Conservation (phyloP, 2,329 filamentous ascomycete genomes). For the Epichloe brachyelytri region DNA sequence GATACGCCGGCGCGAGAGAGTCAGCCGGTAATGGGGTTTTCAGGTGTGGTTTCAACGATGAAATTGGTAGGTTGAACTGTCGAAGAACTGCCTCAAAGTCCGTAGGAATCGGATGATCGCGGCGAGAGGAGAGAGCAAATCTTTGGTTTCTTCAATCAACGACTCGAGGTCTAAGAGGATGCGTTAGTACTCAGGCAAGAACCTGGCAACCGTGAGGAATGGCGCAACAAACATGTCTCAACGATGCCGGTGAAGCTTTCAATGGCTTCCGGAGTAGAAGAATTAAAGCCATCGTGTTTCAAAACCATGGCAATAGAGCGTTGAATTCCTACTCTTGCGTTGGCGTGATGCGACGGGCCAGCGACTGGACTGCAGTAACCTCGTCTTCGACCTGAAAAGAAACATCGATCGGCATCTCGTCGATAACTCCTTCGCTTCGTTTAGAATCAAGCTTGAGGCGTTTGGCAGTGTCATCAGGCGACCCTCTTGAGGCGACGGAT, state of each 20-base stretch:
- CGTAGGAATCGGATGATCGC: conserved; percentile 38
- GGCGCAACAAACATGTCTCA: conserved; percentile 39
- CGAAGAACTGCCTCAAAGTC: conserved; percentile 44
- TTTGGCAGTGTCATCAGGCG: conserved; percentile 17
- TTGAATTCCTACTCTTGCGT: conserved; percentile 29
- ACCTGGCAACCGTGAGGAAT: neutral
- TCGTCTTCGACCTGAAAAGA: conserved; percentile 7
- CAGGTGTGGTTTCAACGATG: conserved; percentile 42
- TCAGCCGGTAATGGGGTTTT: conserved; percentile 35
- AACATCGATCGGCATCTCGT: neutral
- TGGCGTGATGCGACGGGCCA: conserved; percentile 18
- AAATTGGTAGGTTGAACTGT: conserved; percentile 37
- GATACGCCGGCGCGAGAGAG: conserved; percentile 25
- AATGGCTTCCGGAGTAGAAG: conserved; percentile 41
- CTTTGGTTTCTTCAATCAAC: conserved; percentile 36
- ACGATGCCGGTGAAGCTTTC: conserved; percentile 43
- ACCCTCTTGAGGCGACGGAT: conserved; percentile 16
- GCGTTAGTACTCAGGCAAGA: conserved; percentile 8
- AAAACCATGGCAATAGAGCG: conserved; percentile 43
- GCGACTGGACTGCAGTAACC: conserved; percentile 9
- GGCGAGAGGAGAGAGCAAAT: conserved; percentile 34
- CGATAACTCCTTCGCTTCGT: neutral
- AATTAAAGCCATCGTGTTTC: conserved; percentile 45
- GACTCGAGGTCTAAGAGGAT: conserved; percentile 31
- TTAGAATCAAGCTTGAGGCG: conserved; percentile 9